Evolutionary conservation across 139 green algal species (phyloP), one percentile per base, ranked within the genome.

Genomic region (Bryopsis sp.): DNA sequence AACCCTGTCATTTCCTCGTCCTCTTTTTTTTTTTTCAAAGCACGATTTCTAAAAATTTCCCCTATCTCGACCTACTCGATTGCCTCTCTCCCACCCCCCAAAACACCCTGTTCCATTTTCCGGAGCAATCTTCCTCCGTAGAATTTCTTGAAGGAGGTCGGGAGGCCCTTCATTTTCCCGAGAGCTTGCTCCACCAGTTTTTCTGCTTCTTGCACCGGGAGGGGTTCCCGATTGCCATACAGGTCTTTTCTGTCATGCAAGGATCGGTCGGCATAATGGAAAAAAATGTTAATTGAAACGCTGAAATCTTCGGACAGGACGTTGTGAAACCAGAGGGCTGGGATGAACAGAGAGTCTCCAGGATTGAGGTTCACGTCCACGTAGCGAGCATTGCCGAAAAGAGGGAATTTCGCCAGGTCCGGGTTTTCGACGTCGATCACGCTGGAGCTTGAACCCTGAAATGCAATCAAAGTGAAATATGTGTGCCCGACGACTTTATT

Each of bases 261-360:
- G 31, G 76, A 58, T 2, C 19, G 11, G 0, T 58, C 46, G 48
- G 81, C 39, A 46, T 81, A 64, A 7, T 73, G 61, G 72, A 76
- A 86, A 50, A 89, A 89, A 2, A 75, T 62, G 65, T 89, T 89
- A 43, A 83, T 73, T 31, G 75, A 81, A 39, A 84, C 59, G 28
- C 70, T 80, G 8, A 78, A 77, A 22, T 57, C 70, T 11, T 70
- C 31, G 0, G 71, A 22, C 6, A 66, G 48, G 22, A 88, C 82
- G 64, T 85, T 71, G 73, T 89, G 82, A 35, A 81, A 68, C 82
- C 82, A 89, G 43, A 89, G 66, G 4, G 74, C 71, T 26, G 82
- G 82, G 57, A 89, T 84, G 72, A 81, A 89, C 7, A 89, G 68
- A 39, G 74, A 76, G 37, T 84, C 73, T 1, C 82, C 82, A 5